A percentile compares a stretch with the other conserved stretches of the same genome.
Evolutionary conservation across 2,329 filamentous ascomycete species (phyloP).

Genomic region (Penicillium digitatum): DNA sequence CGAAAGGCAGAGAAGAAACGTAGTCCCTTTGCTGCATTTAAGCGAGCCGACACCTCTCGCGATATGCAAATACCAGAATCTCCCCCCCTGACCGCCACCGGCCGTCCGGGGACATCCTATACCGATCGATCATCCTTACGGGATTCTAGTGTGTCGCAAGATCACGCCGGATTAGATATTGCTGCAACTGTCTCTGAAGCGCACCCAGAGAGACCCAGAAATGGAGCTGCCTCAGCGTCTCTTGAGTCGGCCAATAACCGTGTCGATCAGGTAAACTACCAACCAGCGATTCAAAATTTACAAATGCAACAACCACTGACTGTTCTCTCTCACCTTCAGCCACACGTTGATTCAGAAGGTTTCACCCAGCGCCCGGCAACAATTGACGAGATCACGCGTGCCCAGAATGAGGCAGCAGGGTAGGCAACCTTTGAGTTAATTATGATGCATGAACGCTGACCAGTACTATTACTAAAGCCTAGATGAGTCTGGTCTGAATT

Average conservation of each 20-base stretch:
- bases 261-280: slow-evolving; percentile 22
- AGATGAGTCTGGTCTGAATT: slow-evolving; percentile 45
- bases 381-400: slow-evolving; percentile 44
- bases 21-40: slow-evolving; percentile 43
- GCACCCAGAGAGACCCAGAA: slow-evolving; percentile 24
- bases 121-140: slow-evolving; percentile 27
- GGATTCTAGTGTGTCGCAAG: slow-evolving; percentile 27
- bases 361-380: slow-evolving; percentile 40
- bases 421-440: slow-evolving; percentile 19
- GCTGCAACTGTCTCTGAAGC: slow-evolving; percentile 20
- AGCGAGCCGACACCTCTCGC: slow-evolving; percentile 39
- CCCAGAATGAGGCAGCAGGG: slow-evolving; percentile 44
- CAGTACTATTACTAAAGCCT: slow-evolving; percentile 22
- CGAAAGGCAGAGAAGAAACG: slow-evolving; percentile 41
- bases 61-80: slow-evolving; percentile 39
- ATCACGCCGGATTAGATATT: slow-evolving; percentile 19
- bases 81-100: slow-evolving; percentile 26
- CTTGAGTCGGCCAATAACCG: slow-evolving; percentile 21
- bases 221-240: slow-evolving; percentile 26
- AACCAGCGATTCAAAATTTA: not conserved
- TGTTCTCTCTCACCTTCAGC: slow-evolving; percentile 8
- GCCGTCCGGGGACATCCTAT: slow-evolving; percentile 33
- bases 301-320: slow-evolving; percentile 8
- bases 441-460: slow-evolving; percentile 13
- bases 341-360: slow-evolving; percentile 40